These are phyloP conservation scores for Fraxinus nigra DNA, from an alignment of 305 asterid species.

Conservation along the genomic window DNA sequence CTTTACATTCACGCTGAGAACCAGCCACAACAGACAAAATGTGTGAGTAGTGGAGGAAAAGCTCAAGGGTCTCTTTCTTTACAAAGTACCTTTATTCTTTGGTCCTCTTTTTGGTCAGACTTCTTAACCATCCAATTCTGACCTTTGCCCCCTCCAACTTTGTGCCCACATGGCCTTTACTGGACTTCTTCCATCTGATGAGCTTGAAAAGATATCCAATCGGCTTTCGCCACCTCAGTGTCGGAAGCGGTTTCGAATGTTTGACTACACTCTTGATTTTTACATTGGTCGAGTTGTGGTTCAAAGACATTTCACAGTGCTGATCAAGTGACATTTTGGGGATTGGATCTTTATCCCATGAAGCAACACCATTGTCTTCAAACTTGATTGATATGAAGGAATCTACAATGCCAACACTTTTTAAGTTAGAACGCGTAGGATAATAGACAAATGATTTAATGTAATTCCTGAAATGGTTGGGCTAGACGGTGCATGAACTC, in stretches of 20 bases:
- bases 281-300: background rate
- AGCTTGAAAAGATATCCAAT: slow-evolving; percentile 70
- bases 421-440: background rate
- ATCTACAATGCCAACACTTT: slow-evolving; percentile 8
- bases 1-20: slow-evolving; percentile 19
- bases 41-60: slow-evolving; percentile 21
- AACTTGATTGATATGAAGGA: slow-evolving; percentile 87
- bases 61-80: slow-evolving; percentile 14
- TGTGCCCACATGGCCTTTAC: slow-evolving; percentile 50
- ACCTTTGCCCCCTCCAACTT: slow-evolving; percentile 56
- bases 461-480: background rate
- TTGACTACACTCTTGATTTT: slow-evolving; percentile 45
- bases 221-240: slow-evolving; percentile 72
- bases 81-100: slow-evolving; percentile 39
- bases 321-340: background rate
- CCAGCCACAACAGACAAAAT: slow-evolving; percentile 9
- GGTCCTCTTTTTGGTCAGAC: slow-evolving; percentile 58
- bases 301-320: background rate
- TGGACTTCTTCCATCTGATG: slow-evolving; percentile 58
- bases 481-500: background rate
- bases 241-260: slow-evolving; percentile 47
- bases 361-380: slow-evolving; percentile 66
- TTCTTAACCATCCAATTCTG: slow-evolving; percentile 67
- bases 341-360: slow-evolving; percentile 70
- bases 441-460: background rate